Evolutionary conservation across 2,329 filamentous ascomycete genomes (phyloP).

Genomic region (Nannizzia gypsea): DNA sequence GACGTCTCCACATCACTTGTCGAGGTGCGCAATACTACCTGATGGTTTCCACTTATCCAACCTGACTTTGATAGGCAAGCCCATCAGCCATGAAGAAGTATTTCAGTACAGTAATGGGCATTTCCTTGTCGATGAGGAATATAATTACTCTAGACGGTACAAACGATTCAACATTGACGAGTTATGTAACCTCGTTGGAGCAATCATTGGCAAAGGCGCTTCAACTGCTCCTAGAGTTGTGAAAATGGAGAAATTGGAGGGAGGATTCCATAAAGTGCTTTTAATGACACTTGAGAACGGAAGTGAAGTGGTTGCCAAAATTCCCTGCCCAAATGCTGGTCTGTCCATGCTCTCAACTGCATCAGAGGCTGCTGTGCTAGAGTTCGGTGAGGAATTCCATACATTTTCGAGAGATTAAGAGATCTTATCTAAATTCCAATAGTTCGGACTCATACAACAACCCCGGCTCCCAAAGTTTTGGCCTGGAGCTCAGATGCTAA

Average conservation of each 20-base stretch:
- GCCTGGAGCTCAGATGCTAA: conserved; percentile 12
- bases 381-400: conserved; percentile 15
- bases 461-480: conserved; percentile 13
- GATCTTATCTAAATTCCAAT: conserved; percentile 6
- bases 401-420: background rate
- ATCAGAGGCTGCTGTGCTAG: conserved; percentile 22
- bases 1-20: background rate
- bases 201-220: background rate
- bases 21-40: background rate
- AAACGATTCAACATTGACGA: conserved; percentile 17
- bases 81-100: conserved; percentile 5
- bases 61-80: background rate
- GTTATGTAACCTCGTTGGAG: conserved; percentile 17
- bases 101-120: conserved; percentile 22
- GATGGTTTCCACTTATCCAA: background rate
- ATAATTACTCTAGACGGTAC: conserved; percentile 17
- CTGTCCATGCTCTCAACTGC: conserved; percentile 21
- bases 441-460: conserved; percentile 8
- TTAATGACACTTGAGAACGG: conserved; percentile 21
- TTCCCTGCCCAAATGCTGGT: conserved; percentile 23
- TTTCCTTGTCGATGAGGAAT: conserved; percentile 20
- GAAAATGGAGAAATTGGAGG: conserved; percentile 19
- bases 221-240: conserved; percentile 12
- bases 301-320: conserved; percentile 23
- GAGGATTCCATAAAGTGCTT: conserved; percentile 25